phyloP scores from a whole-genome alignment of 2,329 filamentous ascomycete species.

The Colletotrichum orchidophilum region DNA sequence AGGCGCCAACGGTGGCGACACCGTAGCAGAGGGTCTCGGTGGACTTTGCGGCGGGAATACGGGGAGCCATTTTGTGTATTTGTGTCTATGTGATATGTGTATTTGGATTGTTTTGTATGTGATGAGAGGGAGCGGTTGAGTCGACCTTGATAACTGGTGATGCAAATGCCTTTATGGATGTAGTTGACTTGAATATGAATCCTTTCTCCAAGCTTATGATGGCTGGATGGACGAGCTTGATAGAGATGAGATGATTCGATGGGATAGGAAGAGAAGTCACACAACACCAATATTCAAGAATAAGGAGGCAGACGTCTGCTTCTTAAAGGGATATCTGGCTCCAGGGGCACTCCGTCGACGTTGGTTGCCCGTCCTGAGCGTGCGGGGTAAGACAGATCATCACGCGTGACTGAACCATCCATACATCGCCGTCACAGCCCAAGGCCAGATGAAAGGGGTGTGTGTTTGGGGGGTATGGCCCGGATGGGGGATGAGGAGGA shows the following conservation, averaged over 20 bases:
- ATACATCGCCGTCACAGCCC: conserved; percentile 18
- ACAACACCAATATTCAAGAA: background rate
- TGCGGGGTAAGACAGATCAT: conserved; percentile 35
- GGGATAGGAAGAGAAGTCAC: background rate
- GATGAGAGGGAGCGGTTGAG: background rate
- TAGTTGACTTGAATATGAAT: background rate
- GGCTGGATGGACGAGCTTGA: background rate
- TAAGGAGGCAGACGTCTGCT: conserved; percentile 10
- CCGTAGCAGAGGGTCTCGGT: conserved; percentile 63
- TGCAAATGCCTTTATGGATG: background rate
- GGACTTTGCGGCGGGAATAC: conserved; percentile 58
- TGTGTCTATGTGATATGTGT: conserved; percentile 34
- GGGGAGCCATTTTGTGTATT: conserved; percentile 47
- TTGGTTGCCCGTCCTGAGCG: conserved; percentile 18
- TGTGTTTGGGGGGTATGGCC: background rate
- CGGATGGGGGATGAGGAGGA: background rate
- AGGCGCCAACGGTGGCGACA: conserved; percentile 61
- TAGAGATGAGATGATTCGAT: conserved; percentile 9
- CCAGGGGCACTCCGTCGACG: conserved; percentile 31
- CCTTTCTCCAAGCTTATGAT: background rate
- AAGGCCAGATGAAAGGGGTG: background rate
- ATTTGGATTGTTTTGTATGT: conserved; percentile 21
- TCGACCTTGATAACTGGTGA: background rate
- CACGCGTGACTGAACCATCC: conserved; percentile 30
- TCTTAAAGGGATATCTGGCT: conserved; percentile 24